These are phyloP conservation scores for Teratosphaeria destructans DNA, from an alignment of 2,329 filamentous ascomycete species.

Conservation along the genomic window DNA sequence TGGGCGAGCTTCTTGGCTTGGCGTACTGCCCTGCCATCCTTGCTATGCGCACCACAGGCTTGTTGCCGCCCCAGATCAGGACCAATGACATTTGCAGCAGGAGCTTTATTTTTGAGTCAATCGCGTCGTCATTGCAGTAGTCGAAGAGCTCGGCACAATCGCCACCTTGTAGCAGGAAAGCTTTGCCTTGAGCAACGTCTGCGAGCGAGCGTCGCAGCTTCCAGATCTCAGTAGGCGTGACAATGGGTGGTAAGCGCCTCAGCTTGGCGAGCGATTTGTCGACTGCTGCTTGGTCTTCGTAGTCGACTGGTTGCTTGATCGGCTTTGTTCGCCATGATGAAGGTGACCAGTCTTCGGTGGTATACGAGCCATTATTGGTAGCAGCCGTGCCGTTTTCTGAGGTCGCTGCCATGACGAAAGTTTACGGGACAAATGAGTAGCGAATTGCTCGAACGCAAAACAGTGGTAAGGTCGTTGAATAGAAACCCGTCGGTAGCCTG, in stretches of 20 bases:
- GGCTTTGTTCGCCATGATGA: constrained; percentile 67
- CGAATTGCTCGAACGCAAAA: neutral
- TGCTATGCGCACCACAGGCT: constrained; percentile 83
- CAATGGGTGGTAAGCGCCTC: constrained; percentile 60
- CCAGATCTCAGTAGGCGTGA: constrained; percentile 70
- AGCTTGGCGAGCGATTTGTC: constrained; percentile 54
- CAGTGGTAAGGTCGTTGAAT: neutral
- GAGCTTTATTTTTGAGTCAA: constrained; percentile 94
- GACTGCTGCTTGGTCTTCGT: constrained; percentile 53
- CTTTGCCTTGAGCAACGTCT: constrained; percentile 80
- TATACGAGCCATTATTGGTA: neutral
- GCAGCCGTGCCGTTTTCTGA: neutral
- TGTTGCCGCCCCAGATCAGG: constrained; percentile 75
- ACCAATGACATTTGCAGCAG: constrained; percentile 95
- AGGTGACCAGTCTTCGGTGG: constrained; percentile 41
- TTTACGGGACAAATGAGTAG: neutral
- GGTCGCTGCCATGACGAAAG: neutral
- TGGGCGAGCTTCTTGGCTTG: constrained; percentile 84
- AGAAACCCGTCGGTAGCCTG: neutral
- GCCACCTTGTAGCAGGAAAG: constrained; percentile 89
- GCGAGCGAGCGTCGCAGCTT: constrained; percentile 67
- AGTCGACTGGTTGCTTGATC: constrained; percentile 65
- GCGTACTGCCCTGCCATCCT: constrained; percentile 97
- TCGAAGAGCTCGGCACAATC: constrained; percentile 97
- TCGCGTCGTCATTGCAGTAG: constrained; percentile 81